Conservation (phyloP, 2,329 filamentous ascomycete genomes). For the Microcera coccophila region DNA sequence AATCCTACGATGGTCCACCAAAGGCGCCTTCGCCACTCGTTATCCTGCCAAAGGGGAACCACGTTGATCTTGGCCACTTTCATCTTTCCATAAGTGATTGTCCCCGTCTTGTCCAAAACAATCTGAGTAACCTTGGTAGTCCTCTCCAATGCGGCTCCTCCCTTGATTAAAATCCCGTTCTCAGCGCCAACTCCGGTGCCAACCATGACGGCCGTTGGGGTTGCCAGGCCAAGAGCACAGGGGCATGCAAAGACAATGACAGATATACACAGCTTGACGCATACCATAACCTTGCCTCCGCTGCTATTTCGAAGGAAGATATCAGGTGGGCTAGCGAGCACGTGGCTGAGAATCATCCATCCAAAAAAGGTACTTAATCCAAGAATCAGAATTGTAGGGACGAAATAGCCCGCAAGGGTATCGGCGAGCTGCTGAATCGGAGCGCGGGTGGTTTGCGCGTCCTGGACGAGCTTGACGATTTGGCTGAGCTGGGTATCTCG, state of each 20-base stretch:
- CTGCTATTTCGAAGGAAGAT: constrained; percentile 79
- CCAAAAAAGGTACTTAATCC: constrained; percentile 79
- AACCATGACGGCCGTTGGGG: constrained; percentile 97
- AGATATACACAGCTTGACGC: constrained; percentile 93
- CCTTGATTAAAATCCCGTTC: constrained; percentile 96
- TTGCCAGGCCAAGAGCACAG: constrained; percentile 91
- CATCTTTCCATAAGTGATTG: constrained; percentile 93
- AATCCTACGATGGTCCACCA: constrained; percentile 98
- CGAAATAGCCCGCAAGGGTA: constrained; percentile 86
- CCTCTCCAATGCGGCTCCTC: constrained; percentile 84
- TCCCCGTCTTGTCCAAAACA: constrained; percentile 94
- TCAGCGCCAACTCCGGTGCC: constrained; percentile 95
- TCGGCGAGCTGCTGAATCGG: constrained; percentile 94
- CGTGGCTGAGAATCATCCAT: constrained; percentile 94
- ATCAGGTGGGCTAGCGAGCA: constrained; percentile 75
- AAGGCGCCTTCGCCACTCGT: constrained; percentile 63
- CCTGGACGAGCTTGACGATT: constrained; percentile 97
- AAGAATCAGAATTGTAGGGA: constrained; percentile 81
- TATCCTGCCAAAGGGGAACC: constrained; percentile 64
- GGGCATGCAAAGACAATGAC: constrained; percentile 98
- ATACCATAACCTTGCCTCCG: constrained; percentile 93
- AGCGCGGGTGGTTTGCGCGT: constrained; percentile 89
- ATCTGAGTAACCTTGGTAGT: constrained; percentile 87
- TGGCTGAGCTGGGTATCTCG: constrained; percentile 96
- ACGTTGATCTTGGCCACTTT: constrained; percentile 72